Evolutionary conservation across 2,329 filamentous ascomycete species (phyloP).

Genomic region (Thielaviopsis musarum): DNA sequence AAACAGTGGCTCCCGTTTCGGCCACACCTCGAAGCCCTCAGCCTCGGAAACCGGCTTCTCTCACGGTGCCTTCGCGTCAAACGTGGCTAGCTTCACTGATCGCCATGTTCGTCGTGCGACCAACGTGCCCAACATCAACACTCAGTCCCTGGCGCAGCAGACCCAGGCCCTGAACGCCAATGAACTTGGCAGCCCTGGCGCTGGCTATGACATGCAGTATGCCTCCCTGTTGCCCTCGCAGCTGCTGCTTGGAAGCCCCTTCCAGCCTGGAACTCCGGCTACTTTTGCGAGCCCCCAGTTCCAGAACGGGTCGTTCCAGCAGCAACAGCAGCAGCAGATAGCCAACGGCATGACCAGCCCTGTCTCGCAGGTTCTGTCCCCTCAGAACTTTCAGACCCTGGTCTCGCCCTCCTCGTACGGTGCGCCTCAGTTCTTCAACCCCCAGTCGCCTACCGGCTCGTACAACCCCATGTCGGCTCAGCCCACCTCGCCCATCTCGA

Average conservation of each 20-base stretch:
- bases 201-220: conserved; percentile 95
- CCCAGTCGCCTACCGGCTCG: conserved; percentile 72
- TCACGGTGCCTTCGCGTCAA: conserved; percentile 79
- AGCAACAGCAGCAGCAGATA: conserved; percentile 36
- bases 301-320: conserved; percentile 64
- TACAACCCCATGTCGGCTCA: conserved; percentile 44
- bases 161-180: conserved; percentile 30
- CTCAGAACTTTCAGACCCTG: conserved; percentile 68
- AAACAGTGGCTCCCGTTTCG: conserved; percentile 46
- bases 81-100: conserved; percentile 71
- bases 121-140: conserved; percentile 89
- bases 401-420: conserved; percentile 75
- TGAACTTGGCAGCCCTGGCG: conserved; percentile 74
- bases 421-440: conserved; percentile 63
- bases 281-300: conserved; percentile 87
- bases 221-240: conserved; percentile 90
- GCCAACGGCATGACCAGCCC: conserved; percentile 55
- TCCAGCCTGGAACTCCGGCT: conserved; percentile 84
- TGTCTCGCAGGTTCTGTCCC: conserved; percentile 60
- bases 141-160: conserved; percentile 43
- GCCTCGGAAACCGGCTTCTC: conserved; percentile 81
- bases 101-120: conserved; percentile 63
- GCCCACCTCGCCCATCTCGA: conserved; percentile 58
- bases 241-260: conserved; percentile 84
- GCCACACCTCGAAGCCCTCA: conserved; percentile 63